Evolutionary conservation across 768 basidiomycete species (phyloP), one percentile per base, ranked within the genome.

Genomic region (Termitomyces bulborhizus): DNA sequence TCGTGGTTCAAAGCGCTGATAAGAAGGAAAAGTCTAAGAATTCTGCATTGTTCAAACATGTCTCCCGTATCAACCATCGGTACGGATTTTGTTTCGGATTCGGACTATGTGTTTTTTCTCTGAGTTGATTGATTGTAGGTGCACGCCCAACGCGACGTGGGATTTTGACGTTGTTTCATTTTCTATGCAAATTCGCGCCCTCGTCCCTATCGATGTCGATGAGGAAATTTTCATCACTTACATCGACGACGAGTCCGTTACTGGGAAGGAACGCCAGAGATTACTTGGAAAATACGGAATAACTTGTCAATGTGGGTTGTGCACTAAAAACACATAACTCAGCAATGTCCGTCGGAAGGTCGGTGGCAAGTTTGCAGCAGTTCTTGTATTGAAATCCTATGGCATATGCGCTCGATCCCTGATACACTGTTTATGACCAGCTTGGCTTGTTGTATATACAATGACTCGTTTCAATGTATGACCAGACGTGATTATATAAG

Each of bases 31-130:
- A 3, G 26, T 46, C 6, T 4, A n/a, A 60, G 31, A 26, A 18
- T 31, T n/a, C 46, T 1, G 56, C 39, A 3, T 8, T 57, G 6
- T 53, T 49, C 16, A 41, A 53, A 1, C 16, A 6, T 1, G 41
- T 57, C 18, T 53, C 51, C 3, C 41, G 56, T 3, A 43, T 53
- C 18, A 44, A 32, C 0, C 56, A 57, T n/a, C 53, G 26, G 56
- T 29, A 7, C 5, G 29, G 29, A 5, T 29, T 29, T 7, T 29
- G 1, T 2, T 21, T 21, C 2, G n/a, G n/a, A n/a, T 21, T 21
- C 21, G 21, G 21, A 21, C 21, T 21, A 21, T 21, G 21, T 29
- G 29, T 29, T 29, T 5, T 29, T 3, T 29, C 29, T 29, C 5
- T 7, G 1, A 4, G 29, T 7, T 29, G 29, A 21, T 21, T 21